A percentile compares a stretch with the other conserved stretches of the same genome.
Conservation (phyloP, 2,329 filamentous ascomycete species). For the Periconia digitata region DNA sequence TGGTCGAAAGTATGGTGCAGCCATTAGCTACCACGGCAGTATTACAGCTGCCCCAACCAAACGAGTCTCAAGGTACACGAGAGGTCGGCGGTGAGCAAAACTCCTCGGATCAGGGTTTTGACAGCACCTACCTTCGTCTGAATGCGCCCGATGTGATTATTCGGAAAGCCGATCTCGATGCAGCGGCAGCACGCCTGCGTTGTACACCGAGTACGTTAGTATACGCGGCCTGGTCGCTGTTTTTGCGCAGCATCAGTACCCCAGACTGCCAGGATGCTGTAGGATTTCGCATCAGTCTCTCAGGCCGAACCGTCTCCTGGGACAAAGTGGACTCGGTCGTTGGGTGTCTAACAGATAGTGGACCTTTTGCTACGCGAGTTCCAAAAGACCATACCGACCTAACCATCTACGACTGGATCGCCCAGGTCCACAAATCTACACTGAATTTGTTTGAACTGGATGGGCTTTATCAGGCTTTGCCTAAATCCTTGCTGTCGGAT, state of each 20-base stretch:
- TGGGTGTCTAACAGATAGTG: conserved; percentile 2
- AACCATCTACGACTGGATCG: conserved; percentile 6
- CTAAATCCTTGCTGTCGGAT: conserved; percentile 1
- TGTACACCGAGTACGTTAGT: conserved; percentile 5
- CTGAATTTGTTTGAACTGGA: conserved; percentile 8
- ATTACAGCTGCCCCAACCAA: conserved; percentile 2
- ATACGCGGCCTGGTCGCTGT: conserved; percentile 10
- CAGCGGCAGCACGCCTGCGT: conserved; percentile 2
- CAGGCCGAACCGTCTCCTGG: conserved; percentile 9
- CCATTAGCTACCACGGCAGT: background rate
- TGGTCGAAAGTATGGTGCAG: conserved; percentile 5
- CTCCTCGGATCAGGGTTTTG: too few species aligned
- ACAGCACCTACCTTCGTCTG: background rate
- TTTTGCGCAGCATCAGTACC: conserved; percentile 5
- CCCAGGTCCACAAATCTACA: conserved; percentile 6
- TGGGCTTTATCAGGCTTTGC: background rate
- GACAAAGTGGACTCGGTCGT: conserved; percentile 3
- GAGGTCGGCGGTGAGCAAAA: too few species aligned
- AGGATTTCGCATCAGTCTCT: conserved; percentile 6
- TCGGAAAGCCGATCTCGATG: conserved; percentile 1
- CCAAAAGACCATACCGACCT: background rate
- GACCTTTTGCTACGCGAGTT: conserved; percentile 2
- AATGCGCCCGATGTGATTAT: conserved; percentile 1
- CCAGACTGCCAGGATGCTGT: conserved; percentile 7
- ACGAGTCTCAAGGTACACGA: background rate